Evolutionary conservation across 2,329 filamentous ascomycete species (phyloP).

Genomic region (Arthrobotrys conoides): DNA sequence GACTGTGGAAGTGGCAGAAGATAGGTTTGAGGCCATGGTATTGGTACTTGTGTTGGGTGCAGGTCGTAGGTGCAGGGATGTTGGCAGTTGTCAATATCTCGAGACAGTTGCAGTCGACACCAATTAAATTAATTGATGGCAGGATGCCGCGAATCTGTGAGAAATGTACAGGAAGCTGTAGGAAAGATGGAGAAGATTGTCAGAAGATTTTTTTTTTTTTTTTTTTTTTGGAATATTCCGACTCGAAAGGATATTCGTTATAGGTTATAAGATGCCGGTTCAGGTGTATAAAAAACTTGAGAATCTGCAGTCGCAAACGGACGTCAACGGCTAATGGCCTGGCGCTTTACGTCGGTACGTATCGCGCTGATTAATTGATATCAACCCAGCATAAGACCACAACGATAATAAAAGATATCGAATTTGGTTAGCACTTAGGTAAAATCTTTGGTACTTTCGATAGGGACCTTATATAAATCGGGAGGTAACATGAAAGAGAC

Average conservation of each 20-base stretch:
- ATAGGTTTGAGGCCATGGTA: neutral
- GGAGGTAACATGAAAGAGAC: constrained; percentile 3
- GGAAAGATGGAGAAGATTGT: neutral
- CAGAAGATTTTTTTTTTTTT: too few relatives aligned
- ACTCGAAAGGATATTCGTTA: neutral
- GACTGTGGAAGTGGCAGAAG: constrained; percentile 10
- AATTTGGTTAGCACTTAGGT: neutral
- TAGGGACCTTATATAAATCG: neutral
- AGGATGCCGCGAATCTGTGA: neutral
- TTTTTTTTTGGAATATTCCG: neutral
- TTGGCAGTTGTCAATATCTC: neutral
- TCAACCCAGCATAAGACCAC: constrained; percentile 29
- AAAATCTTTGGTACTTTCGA: neutral
- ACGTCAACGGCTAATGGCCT: neutral
- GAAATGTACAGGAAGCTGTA: neutral
- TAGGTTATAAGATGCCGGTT: neutral
- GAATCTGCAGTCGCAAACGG: neutral
- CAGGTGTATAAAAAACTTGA: neutral
- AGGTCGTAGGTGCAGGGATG: constrained; percentile 12
- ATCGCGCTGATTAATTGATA: constrained; percentile 18
- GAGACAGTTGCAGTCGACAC: neutral
- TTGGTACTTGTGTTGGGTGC: constrained; percentile 2
- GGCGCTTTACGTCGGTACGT: constrained; percentile 20
- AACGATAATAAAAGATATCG: constrained; percentile 14
- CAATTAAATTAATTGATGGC: neutral